phyloP scores from a whole-genome alignment of 1,139 yeast genomes.

The Lodderomyces beijingensis region DNA sequence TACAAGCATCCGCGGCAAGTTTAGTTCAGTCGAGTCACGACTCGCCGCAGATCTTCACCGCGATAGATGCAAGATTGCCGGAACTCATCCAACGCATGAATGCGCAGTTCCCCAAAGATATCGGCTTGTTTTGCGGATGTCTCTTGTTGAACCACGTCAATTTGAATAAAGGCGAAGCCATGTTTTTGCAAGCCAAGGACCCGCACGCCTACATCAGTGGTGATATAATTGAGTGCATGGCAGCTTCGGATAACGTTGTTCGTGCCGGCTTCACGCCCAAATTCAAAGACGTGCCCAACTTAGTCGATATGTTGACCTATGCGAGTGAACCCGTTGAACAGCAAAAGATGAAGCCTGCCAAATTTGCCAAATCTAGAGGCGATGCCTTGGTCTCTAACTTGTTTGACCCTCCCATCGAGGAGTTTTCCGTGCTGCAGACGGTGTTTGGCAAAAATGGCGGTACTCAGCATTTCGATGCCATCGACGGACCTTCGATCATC shows the following conservation, averaged over 20 bases:
- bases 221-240: constrained; percentile 98
- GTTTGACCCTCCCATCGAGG: constrained; percentile 95
- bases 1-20: constrained; percentile 50
- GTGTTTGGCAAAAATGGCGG: constrained; percentile 46
- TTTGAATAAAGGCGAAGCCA: constrained; percentile 89
- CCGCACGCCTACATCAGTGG: constrained; percentile 98
- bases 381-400: constrained; percentile 58
- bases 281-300: constrained; percentile 87
- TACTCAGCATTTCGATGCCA: constrained; percentile 45
- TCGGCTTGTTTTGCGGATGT: constrained; percentile 95
- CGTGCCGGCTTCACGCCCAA: constrained; percentile 99
- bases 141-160: constrained; percentile 83
- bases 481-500: constrained; percentile 85
- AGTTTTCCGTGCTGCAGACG: constrained; percentile 86
- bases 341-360: constrained; percentile 78
- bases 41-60: constrained; percentile 46
- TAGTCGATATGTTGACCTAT: constrained; percentile 89
- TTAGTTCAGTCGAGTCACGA: constrained; percentile 60
- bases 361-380: constrained; percentile 63
- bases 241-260: constrained; percentile 96
- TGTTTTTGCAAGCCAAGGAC: constrained; percentile 93
- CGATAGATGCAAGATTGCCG: constrained; percentile 50
- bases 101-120: constrained; percentile 86
- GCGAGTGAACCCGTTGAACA: constrained; percentile 84
- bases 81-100: constrained; percentile 71